Conservation (phyloP, 2,329 filamentous ascomycete genomes). For the Botryotinia convoluta region DNA sequence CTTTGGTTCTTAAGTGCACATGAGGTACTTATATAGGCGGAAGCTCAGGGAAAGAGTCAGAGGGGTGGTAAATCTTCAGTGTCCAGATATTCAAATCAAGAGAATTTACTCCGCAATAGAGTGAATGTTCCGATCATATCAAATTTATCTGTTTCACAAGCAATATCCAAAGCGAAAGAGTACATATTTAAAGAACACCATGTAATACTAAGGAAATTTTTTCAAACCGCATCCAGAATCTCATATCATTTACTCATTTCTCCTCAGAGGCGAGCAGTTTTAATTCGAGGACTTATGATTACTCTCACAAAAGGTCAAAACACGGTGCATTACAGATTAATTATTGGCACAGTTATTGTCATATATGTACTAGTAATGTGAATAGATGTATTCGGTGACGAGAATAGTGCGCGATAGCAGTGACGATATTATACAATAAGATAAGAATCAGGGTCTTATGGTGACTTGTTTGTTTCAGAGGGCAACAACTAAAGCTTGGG, state of each 20-base stretch:
- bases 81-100: neutral
- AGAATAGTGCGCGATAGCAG: neutral
- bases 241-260: too few relatives aligned
- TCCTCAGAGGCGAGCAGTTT: neutral
- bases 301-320: too few relatives aligned
- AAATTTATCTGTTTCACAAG: too few relatives aligned
- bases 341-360: neutral
- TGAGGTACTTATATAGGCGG: neutral
- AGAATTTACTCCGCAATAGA: too few relatives aligned
- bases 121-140: too few relatives aligned
- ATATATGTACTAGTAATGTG: neutral
- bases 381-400: neutral
- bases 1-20: too few relatives aligned
- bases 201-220: too few relatives aligned
- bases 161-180: neutral
- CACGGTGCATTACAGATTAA: neutral
- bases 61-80: neutral
- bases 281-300: too few relatives aligned
- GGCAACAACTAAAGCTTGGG: neutral
- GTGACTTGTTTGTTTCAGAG: neutral
- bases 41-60: neutral
- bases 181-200: too few relatives aligned
- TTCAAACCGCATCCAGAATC: too few relatives aligned
- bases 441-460: rapidly evolving
- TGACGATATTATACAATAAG: rapidly evolving